These are phyloP conservation scores for Mucor racemosus DNA, from an alignment of 371 early-diverging fungal genomes.

Conservation along the genomic window DNA sequence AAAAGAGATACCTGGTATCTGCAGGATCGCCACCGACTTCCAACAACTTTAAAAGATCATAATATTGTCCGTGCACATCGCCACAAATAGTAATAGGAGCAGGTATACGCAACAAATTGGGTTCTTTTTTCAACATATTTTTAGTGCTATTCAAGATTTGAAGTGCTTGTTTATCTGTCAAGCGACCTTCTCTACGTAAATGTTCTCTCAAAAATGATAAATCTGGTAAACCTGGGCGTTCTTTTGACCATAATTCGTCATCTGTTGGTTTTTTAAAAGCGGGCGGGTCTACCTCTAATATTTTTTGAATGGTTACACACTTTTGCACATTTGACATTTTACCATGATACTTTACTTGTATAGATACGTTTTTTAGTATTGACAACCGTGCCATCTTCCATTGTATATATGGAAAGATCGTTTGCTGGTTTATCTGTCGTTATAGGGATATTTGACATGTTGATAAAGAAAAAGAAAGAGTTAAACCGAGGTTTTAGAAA, in stretches of 20 bases:
- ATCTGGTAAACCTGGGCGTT: conserved; percentile 78
- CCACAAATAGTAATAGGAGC: conserved; percentile 96
- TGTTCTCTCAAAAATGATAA: conserved; percentile 84
- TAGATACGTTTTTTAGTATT: conserved; percentile 73
- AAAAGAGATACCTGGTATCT: conserved; percentile 83
- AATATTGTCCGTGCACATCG: conserved; percentile 99
- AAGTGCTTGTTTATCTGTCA: conserved; percentile 92
- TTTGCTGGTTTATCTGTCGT: conserved; percentile 24
- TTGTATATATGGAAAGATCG: conserved; percentile 70
- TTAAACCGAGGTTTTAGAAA: conserved; percentile 1
- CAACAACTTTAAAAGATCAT: conserved; percentile 96
- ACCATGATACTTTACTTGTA: conserved; percentile 59
- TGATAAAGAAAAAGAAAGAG: neutral
- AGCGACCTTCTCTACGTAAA: conserved; percentile 89
- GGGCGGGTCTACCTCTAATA: conserved; percentile 34
- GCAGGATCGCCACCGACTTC: conserved; percentile 94
- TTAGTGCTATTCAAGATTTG: conserved; percentile 79
- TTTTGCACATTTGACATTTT: neutral
- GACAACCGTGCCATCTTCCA: conserved; percentile 76
- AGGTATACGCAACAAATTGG: conserved; percentile 81
- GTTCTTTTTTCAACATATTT: conserved; percentile 76
- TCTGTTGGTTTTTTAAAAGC: conserved; percentile 56
- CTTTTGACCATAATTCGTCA: conserved; percentile 63
- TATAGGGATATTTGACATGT: neutral
- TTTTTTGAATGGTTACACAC: neutral